Conservation (phyloP, 139 green algal genomes). For the Desmodesmus armatus region DNA sequence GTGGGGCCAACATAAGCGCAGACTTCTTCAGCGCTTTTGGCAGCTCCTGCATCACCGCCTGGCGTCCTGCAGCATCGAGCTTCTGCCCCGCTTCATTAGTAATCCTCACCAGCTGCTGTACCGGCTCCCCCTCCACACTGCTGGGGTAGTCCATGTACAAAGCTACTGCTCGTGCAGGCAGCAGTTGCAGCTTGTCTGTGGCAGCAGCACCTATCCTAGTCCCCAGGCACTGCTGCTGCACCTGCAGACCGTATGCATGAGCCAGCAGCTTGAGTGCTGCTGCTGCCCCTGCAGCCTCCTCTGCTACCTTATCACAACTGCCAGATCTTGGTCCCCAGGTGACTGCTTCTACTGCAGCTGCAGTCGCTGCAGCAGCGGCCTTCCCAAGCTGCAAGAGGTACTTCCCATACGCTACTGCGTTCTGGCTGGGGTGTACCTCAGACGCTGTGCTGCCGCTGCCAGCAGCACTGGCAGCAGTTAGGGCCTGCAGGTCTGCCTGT, state of each 20-base stretch:
- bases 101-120: constrained; percentile 5
- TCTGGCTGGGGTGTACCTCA: neutral
- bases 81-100: constrained; percentile 13
- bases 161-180: constrained; percentile 12
- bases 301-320: too few relatives aligned
- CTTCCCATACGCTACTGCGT: constrained; percentile 22
- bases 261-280: constrained; percentile 37
- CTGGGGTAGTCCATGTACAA: constrained; percentile 38
- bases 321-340: neutral
- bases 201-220: constrained; percentile 49
- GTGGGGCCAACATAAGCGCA: constrained; percentile 17
- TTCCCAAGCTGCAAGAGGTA: constrained; percentile 37
- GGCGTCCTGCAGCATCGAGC: neutral
- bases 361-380: constrained; percentile 16
- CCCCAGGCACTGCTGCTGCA: constrained; percentile 51
- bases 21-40: constrained; percentile 18
- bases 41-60: constrained; percentile 27
- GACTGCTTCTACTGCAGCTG: constrained; percentile 1
- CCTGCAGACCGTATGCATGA: constrained; percentile 44
- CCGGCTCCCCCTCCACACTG: constrained; percentile 15
- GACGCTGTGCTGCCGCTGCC: constrained; percentile 6
- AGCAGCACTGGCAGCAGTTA: constrained; percentile 9
- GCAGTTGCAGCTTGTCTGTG: constrained; percentile 32
- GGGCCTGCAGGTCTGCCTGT: neutral
- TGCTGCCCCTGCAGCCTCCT: constrained; percentile 18